phyloP scores from a whole-genome alignment of 148 eudicot species.

The Cornus controversa region DNA sequence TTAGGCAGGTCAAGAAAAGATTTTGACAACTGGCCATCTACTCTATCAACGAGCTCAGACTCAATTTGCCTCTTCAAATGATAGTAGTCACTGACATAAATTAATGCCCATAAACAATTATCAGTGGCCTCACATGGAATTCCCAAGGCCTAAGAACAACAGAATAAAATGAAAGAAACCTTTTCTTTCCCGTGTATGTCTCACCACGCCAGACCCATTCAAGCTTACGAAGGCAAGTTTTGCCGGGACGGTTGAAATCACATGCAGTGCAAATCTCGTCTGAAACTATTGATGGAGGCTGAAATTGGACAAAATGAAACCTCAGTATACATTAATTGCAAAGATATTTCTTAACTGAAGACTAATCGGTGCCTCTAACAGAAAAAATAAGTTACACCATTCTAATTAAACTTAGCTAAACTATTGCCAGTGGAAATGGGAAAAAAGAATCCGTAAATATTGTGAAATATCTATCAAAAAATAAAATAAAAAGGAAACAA shows the following conservation, averaged over 20 bases:
- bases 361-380: not conserved
- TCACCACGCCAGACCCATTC: constrained; percentile 99
- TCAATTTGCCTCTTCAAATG: constrained; percentile 97
- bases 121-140: constrained; percentile 9
- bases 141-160: constrained; percentile 13
- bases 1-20: constrained; percentile 89
- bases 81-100: constrained; percentile 75
- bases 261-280: constrained; percentile 99
- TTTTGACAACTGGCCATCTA: constrained; percentile 58
- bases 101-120: constrained; percentile 10
- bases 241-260: constrained; percentile 97
- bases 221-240: constrained; percentile 93
- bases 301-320: constrained; percentile 26
- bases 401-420: not conserved
- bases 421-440: not conserved
- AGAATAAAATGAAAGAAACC: constrained; percentile 42
- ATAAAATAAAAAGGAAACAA: no score
- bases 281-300: constrained; percentile 97
- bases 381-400: not conserved
- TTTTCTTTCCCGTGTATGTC: constrained; percentile 91
- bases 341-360: constrained; percentile 3
- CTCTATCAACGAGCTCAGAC: constrained; percentile 69
- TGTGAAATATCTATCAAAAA: no score
- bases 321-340: constrained; percentile 12
- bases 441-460: not conserved